Percentiles rank a stretch among this genome's conserved stretches.
Conservation (phyloP, 805 yeast species). For the Yarrowia sp. region DNA sequence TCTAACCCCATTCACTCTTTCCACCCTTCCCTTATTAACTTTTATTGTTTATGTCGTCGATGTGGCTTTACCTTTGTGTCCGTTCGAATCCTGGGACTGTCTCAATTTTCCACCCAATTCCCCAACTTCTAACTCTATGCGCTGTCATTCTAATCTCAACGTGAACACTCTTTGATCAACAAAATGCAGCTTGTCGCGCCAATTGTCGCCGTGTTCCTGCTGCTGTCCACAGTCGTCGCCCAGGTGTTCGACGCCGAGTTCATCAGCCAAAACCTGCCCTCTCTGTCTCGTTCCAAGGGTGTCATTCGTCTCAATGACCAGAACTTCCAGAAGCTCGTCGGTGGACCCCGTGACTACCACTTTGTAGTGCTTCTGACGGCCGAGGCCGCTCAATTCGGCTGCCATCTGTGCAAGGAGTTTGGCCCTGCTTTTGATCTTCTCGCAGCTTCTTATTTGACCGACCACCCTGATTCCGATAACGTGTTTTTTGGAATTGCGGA, state of each 20-base stretch:
- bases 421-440: conserved; percentile 68
- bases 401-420: conserved; percentile 73
- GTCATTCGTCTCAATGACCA: conserved; percentile 62
- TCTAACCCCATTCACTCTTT: too few species aligned
- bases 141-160: conserved; percentile 23
- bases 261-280: conserved; percentile 28
- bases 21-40: too few species aligned
- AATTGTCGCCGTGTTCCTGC: conserved; percentile 28
- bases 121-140: conserved; percentile 1
- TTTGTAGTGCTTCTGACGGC: conserved; percentile 77
- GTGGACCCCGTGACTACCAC: conserved; percentile 72
- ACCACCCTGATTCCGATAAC: conserved; percentile 60
- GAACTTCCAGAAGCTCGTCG: conserved; percentile 63
- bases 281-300: conserved; percentile 43
- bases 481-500: conserved; percentile 80
- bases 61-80: not conserved
- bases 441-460: conserved; percentile 68
- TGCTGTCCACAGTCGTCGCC: conserved; percentile 29
- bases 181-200: conserved; percentile 37
- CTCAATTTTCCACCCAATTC: too few species aligned
- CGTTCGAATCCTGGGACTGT: not conserved
- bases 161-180: conserved; percentile 13
- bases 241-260: conserved; percentile 25
- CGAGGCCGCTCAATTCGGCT: conserved; percentile 72
- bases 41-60: too few species aligned